Base-by-base conservation (phyloP, 257 asterid genomes). In the Forsythia viridissima region DNA sequence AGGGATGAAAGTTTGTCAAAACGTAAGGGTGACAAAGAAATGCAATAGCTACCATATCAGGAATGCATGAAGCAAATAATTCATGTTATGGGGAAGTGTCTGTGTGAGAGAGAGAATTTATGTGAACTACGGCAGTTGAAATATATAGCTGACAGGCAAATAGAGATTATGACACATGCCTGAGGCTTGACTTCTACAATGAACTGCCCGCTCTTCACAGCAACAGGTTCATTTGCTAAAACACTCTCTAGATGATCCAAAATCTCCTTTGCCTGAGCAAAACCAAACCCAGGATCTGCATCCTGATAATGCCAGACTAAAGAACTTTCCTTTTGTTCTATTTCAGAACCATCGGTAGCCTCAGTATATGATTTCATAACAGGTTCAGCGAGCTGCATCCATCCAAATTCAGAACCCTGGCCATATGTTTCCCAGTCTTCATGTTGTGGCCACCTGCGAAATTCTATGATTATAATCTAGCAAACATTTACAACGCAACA, bases 141-240 rank as follows among this genome's bases (percentile, higher is more conserved):
- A 30, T 30, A 30, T 30, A 16, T n/a, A 55, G 48, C 36, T 73
- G 61, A 77, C 67, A n/a, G 7, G 70, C 11, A 73, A 55, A 71
- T 74, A 66, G 72, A 72, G 37, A 76, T 11, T 38, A 69, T 2
- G 75, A 78, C 41, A 78, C 91, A 15, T 87, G 71, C 98, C 97
- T 94, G 97, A 63, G 98, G 98, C 82, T 94, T 94, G 84, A 94
- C 93, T 90, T 92, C 98, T 40, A 94, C 98, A 71, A 94, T 94
- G 57, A 81, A 88, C 87, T 94, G 98, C 24, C 98, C 98, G 18
- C 98, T 91, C 82, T 94, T 94, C 70, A 94, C 98, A 16, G 97
- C 90, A 75, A 94, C 98, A 6, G 97, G 97, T 78, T 94, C 98
- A 77, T 94, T 94, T 69, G 98, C 98, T 79, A 94, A 83, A 83